Conservation (phyloP, 2,329 filamentous ascomycete genomes). For the Knoxdaviesia capensis region DNA sequence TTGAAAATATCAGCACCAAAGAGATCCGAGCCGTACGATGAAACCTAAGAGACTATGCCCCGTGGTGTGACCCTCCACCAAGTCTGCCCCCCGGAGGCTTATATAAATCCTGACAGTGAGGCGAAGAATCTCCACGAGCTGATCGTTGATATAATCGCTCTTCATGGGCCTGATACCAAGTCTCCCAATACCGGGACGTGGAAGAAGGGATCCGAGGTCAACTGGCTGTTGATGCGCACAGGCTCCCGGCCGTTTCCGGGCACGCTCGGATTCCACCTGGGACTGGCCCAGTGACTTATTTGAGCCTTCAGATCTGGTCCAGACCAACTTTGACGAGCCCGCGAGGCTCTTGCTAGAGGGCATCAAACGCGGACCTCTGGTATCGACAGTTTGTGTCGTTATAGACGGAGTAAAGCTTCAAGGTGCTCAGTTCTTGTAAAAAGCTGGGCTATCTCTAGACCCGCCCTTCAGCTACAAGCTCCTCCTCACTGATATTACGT, state of each 20-base stretch:
- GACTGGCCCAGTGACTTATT: slow-evolving; percentile 11
- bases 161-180: slow-evolving; percentile 13
- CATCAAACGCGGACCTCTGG: slow-evolving; percentile 5
- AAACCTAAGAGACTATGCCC: too few relatives aligned
- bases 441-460: too few relatives aligned
- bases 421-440: too few relatives aligned
- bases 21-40: too few relatives aligned
- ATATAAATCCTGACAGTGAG: too few relatives aligned
- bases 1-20: too few relatives aligned
- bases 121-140: too few relatives aligned
- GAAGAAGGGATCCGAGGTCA: slow-evolving; percentile 5
- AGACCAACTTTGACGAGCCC: slow-evolving; percentile 7
- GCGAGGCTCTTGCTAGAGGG: slow-evolving; percentile 8
- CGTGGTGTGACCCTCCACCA: too few relatives aligned
- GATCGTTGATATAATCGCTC: slow-evolving; percentile 13
- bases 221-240: slow-evolving; percentile 9
- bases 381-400: slow-evolving; percentile 3
- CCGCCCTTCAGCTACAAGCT: too few relatives aligned
- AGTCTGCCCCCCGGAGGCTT: too few relatives aligned
- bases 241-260: slow-evolving; percentile 8
- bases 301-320: slow-evolving; percentile 4
- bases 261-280: slow-evolving; percentile 10
- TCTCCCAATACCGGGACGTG: slow-evolving; percentile 11
- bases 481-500: too few relatives aligned
- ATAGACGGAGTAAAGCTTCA: too few relatives aligned